Conservation (phyloP, 768 basidiomycete genomes). For the Lepiota venenata region DNA sequence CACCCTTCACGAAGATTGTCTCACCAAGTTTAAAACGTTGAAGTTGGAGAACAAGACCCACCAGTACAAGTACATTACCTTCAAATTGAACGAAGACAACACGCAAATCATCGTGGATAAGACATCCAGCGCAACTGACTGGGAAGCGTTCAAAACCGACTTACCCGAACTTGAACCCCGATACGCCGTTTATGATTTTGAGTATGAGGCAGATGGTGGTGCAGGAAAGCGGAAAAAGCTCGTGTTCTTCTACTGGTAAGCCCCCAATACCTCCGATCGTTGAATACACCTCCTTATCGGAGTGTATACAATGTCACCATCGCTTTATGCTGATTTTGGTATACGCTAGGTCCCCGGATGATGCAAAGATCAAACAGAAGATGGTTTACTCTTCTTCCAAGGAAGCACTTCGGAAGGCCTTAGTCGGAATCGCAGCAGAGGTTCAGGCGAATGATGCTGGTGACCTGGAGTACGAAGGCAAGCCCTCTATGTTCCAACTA, state of each 20-base stretch:
- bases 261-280: slow-evolving; percentile 16
- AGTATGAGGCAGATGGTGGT: slow-evolving; percentile 62
- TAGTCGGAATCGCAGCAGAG: slow-evolving; percentile 77
- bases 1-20: slow-evolving; percentile 52
- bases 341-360: slow-evolving; percentile 75
- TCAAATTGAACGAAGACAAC: slow-evolving; percentile 52
- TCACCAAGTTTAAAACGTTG: slow-evolving; percentile 58
- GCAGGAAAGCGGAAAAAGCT: slow-evolving; percentile 86
- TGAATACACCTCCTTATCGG: not conserved
- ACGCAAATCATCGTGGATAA: slow-evolving; percentile 82
- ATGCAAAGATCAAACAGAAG: slow-evolving; percentile 83
- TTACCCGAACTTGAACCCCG: slow-evolving; percentile 75
- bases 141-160: slow-evolving; percentile 70
- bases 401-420: slow-evolving; percentile 67
- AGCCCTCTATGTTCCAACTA: slow-evolving; percentile 19
- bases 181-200: slow-evolving; percentile 94
- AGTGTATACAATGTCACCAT: not conserved
- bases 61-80: slow-evolving; percentile 80
- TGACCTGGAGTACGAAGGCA: slow-evolving; percentile 76
- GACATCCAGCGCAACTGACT: slow-evolving; percentile 45
- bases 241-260: slow-evolving; percentile 81
- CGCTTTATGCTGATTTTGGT: slow-evolving; percentile 23
- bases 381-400: slow-evolving; percentile 92
- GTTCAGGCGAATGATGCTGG: slow-evolving; percentile 80
- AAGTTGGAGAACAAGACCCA: slow-evolving; percentile 47